Evolutionary conservation across 108 stramenopile genomes (phyloP).

Genomic region (Hondaea fermentalgiana): DNA sequence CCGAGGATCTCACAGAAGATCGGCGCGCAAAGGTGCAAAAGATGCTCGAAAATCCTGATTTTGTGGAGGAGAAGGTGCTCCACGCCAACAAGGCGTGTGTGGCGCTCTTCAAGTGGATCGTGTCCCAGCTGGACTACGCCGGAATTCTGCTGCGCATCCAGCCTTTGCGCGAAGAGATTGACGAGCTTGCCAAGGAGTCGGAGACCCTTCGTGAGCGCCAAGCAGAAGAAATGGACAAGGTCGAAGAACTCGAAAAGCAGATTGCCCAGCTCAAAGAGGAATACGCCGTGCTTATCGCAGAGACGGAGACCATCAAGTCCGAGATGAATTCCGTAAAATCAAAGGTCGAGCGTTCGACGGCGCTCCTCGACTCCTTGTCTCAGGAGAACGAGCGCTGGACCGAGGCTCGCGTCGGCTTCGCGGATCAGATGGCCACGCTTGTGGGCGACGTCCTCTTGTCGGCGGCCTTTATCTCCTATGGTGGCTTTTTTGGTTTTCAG

Average conservation of each 20-base stretch:
- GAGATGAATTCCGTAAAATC: constrained; percentile 85
- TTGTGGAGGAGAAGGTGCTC: constrained; percentile 29
- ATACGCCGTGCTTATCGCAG: constrained; percentile 84
- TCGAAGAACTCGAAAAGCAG: constrained; percentile 69
- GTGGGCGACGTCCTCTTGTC: constrained; percentile 82
- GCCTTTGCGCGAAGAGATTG: constrained; percentile 91
- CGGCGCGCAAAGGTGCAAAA: neutral
- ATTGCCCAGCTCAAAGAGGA: constrained; percentile 87
- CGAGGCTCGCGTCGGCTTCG: constrained; percentile 72
- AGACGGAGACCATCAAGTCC: constrained; percentile 83
- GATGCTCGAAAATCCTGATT: neutral
- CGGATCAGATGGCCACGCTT: constrained; percentile 65
- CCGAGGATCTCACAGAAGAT: constrained; percentile 57
- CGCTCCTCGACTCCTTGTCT: constrained; percentile 73
- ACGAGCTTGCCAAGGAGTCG: constrained; percentile 66
- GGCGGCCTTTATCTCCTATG: constrained; percentile 87
- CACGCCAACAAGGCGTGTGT: constrained; percentile 77
- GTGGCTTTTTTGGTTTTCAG: constrained; percentile 80
- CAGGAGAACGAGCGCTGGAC: constrained; percentile 94
- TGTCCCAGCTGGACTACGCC: constrained; percentile 82
- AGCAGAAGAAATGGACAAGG: constrained; percentile 63
- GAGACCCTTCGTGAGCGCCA: constrained; percentile 61
- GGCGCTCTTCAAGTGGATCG: constrained; percentile 91
- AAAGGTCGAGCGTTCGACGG: constrained; percentile 83
- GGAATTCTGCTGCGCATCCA: constrained; percentile 84